A percentile compares a stretch with the other conserved stretches of the same genome.
These are phyloP conservation scores for Cyclotella kingstonii DNA, from an alignment of 108 stramenopile genomes.

Conservation along the genomic window DNA sequence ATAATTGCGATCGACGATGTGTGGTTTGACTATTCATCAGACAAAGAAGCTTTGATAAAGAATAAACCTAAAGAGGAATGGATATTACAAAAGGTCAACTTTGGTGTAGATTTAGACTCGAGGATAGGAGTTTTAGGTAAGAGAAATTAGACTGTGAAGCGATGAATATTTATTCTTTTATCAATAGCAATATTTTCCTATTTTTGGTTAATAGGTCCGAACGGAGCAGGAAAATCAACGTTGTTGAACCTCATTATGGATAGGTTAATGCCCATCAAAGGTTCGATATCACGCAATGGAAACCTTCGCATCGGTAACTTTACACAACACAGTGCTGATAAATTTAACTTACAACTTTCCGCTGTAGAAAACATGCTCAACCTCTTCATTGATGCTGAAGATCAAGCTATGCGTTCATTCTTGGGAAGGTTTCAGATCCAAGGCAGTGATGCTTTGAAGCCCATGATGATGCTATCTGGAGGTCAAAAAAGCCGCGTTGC, in stretches of 20 bases:
- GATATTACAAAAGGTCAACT: constrained; percentile 92
- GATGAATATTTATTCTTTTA: neutral
- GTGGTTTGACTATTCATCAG: constrained; percentile 88
- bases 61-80: constrained; percentile 62
- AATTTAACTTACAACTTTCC: constrained; percentile 83
- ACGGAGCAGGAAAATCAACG: constrained; percentile 78
- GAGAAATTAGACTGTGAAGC: neutral
- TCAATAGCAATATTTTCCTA: constrained; percentile 2
- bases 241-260: constrained; percentile 93
- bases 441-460: constrained; percentile 89
- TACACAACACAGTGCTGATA: constrained; percentile 95
- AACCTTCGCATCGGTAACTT: constrained; percentile 92
- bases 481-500: constrained; percentile 96
- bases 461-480: constrained; percentile 92
- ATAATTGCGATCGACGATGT: constrained; percentile 95
- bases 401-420: constrained; percentile 89
- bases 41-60: constrained; percentile 34
- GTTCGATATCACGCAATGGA: constrained; percentile 83
- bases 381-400: constrained; percentile 76
- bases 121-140: constrained; percentile 80
- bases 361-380: constrained; percentile 90
- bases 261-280: constrained; percentile 70
- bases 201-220: constrained; percentile 67
- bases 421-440: constrained; percentile 92
- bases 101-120: constrained; percentile 89